A percentile compares a stretch with the other conserved stretches of the same genome.
These are phyloP conservation scores for Ceratocystis variospora DNA, from an alignment of 2,329 filamentous ascomycete genomes.

Conservation along the genomic window DNA sequence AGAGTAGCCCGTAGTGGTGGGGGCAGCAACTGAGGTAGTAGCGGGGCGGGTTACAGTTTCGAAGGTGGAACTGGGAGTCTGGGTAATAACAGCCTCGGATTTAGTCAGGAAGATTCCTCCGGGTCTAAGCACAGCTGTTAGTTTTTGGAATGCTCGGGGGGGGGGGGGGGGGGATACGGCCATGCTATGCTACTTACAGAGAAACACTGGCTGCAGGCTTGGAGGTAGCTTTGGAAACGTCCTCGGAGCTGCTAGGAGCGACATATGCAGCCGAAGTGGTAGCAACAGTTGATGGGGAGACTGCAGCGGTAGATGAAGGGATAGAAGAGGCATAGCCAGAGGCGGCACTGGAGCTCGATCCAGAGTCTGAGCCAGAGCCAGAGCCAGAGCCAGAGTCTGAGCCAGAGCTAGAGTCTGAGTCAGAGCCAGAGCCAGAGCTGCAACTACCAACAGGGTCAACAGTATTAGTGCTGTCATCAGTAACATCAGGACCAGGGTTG, in stretches of 20 bases:
- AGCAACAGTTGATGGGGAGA: slow-evolving; percentile 21
- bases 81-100: slow-evolving; percentile 10
- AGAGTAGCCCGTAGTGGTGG: slow-evolving; percentile 22
- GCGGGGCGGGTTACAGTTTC: slow-evolving; percentile 21
- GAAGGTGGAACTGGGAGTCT: slow-evolving; percentile 22
- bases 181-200: slow-evolving; percentile 23
- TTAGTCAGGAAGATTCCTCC: slow-evolving; percentile 32
- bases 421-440: slow-evolving; percentile 23
- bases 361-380: slow-evolving; percentile 17
- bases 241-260: neutral
- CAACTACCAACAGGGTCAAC: slow-evolving; percentile 27
- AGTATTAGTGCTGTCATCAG: slow-evolving; percentile 27
- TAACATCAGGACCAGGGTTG: slow-evolving; percentile 45
- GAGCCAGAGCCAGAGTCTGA: slow-evolving; percentile 18
- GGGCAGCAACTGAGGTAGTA: slow-evolving; percentile 31
- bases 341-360: slow-evolving; percentile 14
- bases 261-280: slow-evolving; percentile 7
- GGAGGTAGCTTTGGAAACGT: slow-evolving; percentile 18
- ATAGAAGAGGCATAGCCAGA: slow-evolving; percentile 21
- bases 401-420: slow-evolving; percentile 18
- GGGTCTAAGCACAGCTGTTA: slow-evolving; percentile 23
- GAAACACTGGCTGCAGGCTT: slow-evolving; percentile 16
- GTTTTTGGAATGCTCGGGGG: neutral
- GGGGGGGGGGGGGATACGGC: neutral
- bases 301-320: slow-evolving; percentile 21